These are phyloP conservation scores for Rubus idaeus DNA, from an alignment of 306 rosid genomes.

Conservation along the genomic window DNA sequence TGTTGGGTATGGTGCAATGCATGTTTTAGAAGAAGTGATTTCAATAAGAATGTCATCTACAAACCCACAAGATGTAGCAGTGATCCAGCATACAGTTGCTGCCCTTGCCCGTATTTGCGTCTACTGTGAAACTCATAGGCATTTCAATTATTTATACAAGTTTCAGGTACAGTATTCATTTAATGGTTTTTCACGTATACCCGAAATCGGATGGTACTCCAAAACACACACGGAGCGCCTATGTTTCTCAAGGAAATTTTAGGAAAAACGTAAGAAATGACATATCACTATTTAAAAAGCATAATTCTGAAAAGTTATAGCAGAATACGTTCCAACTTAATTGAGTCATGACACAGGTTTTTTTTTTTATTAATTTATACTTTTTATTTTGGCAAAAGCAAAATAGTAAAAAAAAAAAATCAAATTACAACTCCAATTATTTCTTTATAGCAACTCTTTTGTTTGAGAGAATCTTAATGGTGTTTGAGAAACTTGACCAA, in stretches of 20 bases:
- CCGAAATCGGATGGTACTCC: not conserved
- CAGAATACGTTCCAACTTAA: not conserved
- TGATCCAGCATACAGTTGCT: constrained; percentile 57
- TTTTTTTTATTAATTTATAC: not conserved
- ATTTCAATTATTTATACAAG: constrained; percentile 80
- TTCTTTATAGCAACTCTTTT: not conserved
- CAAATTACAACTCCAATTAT: not conserved
- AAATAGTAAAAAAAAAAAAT: not conserved
- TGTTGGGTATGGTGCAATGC: constrained; percentile 83
- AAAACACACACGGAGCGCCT: too few relatives aligned
- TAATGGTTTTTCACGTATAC: not conserved
- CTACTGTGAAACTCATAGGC: constrained; percentile 84
- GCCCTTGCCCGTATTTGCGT: constrained; percentile 85
- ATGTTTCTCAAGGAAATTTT: not conserved
- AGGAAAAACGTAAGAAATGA: not conserved
- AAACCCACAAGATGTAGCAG: constrained; percentile 50
- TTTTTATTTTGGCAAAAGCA: not conserved
- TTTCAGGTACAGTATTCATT: constrained; percentile 66
- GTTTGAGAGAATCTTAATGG: not conserved
- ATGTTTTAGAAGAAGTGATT: constrained; percentile 83
- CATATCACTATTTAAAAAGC: not conserved
- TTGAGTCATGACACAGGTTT: not conserved
- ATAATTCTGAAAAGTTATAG: not conserved
- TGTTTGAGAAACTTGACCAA: not conserved
- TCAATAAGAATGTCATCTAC: constrained; percentile 69